These are phyloP conservation scores for Coniella vitis DNA, from an alignment of 2,329 filamentous ascomycete species.

Conservation along the genomic window DNA sequence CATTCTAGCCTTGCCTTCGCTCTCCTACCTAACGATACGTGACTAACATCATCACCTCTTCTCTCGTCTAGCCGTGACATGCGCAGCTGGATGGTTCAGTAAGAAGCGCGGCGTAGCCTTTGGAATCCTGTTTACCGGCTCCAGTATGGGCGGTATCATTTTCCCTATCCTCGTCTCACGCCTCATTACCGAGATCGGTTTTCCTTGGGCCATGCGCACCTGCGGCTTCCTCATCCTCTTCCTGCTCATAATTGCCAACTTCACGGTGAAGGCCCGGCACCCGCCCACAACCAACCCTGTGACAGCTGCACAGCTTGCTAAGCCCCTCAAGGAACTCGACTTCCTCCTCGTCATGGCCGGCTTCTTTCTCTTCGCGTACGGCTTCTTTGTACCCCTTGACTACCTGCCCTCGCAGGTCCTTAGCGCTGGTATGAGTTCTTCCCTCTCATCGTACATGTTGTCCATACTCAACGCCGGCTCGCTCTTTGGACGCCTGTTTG, in stretches of 20 bases:
- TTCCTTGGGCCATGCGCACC: slow-evolving; percentile 24
- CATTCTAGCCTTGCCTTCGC: too few relatives aligned
- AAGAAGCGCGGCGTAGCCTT: slow-evolving; percentile 20
- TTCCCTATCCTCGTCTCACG: slow-evolving; percentile 24
- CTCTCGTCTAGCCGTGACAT: neutral
- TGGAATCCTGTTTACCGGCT: slow-evolving; percentile 21
- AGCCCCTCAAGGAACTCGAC: slow-evolving; percentile 18
- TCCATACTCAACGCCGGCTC: slow-evolving; percentile 22
- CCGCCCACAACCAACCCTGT: slow-evolving; percentile 13
- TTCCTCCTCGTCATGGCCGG: slow-evolving; percentile 18
- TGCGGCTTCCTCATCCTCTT: slow-evolving; percentile 23
- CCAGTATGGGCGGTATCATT: slow-evolving; percentile 23
- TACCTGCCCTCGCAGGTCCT: slow-evolving; percentile 21
- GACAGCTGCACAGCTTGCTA: neutral
- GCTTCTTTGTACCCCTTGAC: slow-evolving; percentile 22
- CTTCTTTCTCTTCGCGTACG: slow-evolving; percentile 20
- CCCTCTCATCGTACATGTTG: slow-evolving; percentile 21
- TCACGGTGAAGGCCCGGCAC: slow-evolving; percentile 17
- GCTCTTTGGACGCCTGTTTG: slow-evolving; percentile 16
- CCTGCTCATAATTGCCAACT: slow-evolving; percentile 21
- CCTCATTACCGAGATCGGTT: slow-evolving; percentile 22
- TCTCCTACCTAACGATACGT: neutral
- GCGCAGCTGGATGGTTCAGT: slow-evolving; percentile 18
- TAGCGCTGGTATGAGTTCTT: slow-evolving; percentile 14
- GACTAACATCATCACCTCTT: neutral